These are phyloP conservation scores for Fusarium aywerte DNA, from an alignment of 2,329 filamentous ascomycete species.

Conservation along the genomic window DNA sequence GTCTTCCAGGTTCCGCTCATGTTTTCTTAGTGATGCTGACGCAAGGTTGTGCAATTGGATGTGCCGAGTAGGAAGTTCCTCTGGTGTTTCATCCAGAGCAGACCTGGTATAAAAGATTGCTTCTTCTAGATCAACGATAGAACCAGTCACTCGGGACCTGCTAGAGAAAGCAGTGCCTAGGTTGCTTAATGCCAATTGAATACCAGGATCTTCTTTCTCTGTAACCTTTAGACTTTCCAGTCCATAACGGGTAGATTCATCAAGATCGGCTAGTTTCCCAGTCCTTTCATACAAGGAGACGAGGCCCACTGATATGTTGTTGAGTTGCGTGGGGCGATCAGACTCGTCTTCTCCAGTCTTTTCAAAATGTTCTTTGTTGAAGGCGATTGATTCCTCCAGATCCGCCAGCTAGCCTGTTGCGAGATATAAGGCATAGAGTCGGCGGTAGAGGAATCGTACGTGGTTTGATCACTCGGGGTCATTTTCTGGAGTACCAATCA, in stretches of 20 bases:
- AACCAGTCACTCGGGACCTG: not conserved
- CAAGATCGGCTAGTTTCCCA: not conserved
- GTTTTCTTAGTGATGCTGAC: not conserved
- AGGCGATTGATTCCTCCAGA: not conserved
- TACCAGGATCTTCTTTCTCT: not conserved
- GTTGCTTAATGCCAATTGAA: not conserved
- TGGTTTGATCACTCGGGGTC: not conserved
- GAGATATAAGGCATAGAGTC: not conserved
- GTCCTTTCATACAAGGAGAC: not conserved
- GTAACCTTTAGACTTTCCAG: not conserved
- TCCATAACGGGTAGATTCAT: not conserved
- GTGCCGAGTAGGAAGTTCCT: rapidly evolving
- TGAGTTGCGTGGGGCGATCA: not conserved
- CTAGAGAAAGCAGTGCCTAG: not conserved
- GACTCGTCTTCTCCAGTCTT: not conserved
- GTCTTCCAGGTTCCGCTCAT: not conserved
- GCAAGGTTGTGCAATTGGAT: not conserved
- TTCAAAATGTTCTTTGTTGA: not conserved
- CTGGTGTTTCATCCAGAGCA: not conserved
- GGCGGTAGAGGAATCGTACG: not conserved
- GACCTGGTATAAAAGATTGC: not conserved
- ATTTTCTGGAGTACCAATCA: not conserved
- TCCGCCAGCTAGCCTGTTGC: rapidly evolving
- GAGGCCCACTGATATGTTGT: not conserved
- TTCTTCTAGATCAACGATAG: not conserved